These are phyloP conservation scores for Colletotrichum plurivorum DNA, from an alignment of 2,329 filamentous ascomycete species.

Conservation along the genomic window DNA sequence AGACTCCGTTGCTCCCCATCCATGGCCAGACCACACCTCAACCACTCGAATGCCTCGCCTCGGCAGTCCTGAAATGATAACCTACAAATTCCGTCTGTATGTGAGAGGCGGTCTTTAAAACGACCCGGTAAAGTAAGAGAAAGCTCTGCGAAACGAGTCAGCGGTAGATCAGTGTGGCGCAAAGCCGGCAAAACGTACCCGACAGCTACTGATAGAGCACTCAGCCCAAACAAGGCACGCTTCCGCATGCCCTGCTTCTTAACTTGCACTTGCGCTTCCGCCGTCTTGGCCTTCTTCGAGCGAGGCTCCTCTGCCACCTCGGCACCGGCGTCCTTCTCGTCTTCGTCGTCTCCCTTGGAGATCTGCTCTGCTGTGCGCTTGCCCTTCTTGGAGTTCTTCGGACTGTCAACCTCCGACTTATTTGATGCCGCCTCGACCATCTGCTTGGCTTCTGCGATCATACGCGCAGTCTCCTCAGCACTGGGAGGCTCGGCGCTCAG, in stretches of 20 bases:
- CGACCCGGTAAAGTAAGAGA: constrained; percentile 67
- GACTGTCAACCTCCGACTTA: constrained; percentile 48
- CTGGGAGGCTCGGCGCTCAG: constrained; percentile 74
- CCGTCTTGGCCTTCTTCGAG: constrained; percentile 85
- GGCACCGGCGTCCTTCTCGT: constrained; percentile 59
- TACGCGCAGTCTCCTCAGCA: constrained; percentile 82
- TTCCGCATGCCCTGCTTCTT: constrained; percentile 89
- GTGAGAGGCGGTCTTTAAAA: constrained; percentile 51
- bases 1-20: constrained; percentile 22
- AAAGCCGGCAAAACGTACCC: constrained; percentile 68
- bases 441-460: constrained; percentile 88
- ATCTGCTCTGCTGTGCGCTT: constrained; percentile 85
- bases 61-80: constrained; percentile 5
- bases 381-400: constrained; percentile 64
- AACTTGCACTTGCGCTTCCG: constrained; percentile 72
- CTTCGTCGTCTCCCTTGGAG: constrained; percentile 73
- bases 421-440: constrained; percentile 83
- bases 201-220: constrained; percentile 83
- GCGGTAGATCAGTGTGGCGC: background rate
- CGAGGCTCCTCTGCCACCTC: constrained; percentile 58
- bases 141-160: constrained; percentile 52
- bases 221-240: constrained; percentile 87
- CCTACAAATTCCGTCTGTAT: background rate
- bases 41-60: constrained; percentile 10
- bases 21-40: constrained; percentile 18